Conservation (phyloP, 371 early-diverging fungal species). For the Mortierella sp. region DNA sequence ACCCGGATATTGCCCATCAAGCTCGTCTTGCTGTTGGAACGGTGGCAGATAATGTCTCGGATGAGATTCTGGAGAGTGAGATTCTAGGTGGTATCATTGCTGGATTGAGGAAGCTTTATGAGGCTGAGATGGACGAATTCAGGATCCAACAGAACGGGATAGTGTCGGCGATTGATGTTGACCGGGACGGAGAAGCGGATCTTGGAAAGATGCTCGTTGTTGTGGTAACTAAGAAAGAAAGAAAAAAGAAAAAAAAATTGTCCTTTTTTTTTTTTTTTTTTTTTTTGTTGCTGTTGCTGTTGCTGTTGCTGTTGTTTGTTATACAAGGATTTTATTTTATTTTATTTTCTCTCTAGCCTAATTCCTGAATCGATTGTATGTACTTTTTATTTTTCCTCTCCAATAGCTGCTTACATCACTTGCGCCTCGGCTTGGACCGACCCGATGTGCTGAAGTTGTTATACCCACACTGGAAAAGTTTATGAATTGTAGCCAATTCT, state of each 20-base stretch:
- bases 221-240: too few species aligned
- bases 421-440: conserved; percentile 57
- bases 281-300: not conserved
- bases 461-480: conserved; percentile 65
- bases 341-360: not conserved
- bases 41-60: conserved; percentile 59
- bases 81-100: conserved; percentile 63
- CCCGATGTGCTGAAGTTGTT: conserved; percentile 58
- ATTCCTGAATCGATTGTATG: not conserved
- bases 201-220: conserved; percentile 69
- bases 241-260: not conserved
- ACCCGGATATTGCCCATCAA: conserved; percentile 59
- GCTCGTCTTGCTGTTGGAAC: conserved; percentile 61
- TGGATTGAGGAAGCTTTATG: conserved; percentile 47
- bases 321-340: not conserved
- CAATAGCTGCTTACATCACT: conserved; percentile 62
- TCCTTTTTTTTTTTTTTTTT: not conserved
- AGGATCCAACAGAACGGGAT: conserved; percentile 3
- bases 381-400: not conserved
- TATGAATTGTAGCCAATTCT: conserved; percentile 61
- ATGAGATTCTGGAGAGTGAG: conserved; percentile 61
- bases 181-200: conserved; percentile 60
- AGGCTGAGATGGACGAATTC: conserved; percentile 8
- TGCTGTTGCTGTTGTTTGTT: conserved; percentile 46
- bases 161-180: conserved; percentile 17